phyloP scores from a whole-genome alignment of 2,329 filamentous ascomycete species.

The Chrysoporthe cubensis region DNA sequence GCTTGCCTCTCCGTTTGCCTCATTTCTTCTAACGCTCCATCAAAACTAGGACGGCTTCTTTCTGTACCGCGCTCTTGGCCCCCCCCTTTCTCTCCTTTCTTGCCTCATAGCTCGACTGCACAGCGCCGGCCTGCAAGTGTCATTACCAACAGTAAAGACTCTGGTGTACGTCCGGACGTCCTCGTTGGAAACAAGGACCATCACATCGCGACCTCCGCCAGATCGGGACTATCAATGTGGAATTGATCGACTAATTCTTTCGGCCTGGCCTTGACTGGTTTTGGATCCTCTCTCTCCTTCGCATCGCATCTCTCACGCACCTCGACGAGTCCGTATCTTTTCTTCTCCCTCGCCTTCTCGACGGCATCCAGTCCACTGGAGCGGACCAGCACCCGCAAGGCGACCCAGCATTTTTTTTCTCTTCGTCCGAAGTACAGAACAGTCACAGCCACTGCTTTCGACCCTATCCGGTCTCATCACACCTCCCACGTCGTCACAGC shows the following conservation, averaged over 20 bases:
- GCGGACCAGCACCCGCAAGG: not conserved
- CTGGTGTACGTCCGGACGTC: constrained; percentile 5
- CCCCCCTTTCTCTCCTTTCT: constrained; percentile 6
- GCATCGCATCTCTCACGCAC: not conserved
- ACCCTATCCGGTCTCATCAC: not conserved
- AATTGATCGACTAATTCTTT: constrained; percentile 23
- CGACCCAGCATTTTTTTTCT: not conserved
- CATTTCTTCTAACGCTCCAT: constrained; percentile 11
- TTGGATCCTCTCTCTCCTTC: constrained; percentile 10
- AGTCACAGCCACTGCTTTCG: constrained; percentile 8
- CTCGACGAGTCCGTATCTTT: not conserved
- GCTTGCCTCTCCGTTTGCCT: constrained; percentile 25
- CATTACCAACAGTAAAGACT: not conserved
- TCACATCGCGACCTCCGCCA: constrained; percentile 12
- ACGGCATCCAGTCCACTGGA: not conserved
- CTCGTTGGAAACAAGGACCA: constrained; percentile 12
- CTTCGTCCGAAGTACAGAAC: not conserved
- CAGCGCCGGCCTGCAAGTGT: constrained; percentile 17
- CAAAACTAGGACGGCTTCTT: constrained; percentile 13
- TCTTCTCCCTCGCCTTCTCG: not conserved
- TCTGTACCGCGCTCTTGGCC: constrained; percentile 1
- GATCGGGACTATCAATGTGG: constrained; percentile 23
- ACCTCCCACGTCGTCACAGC: not conserved
- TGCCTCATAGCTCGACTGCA: constrained; percentile 11
- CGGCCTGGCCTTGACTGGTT: constrained; percentile 17